A percentile compares a stretch with the other conserved stretches of the same genome.
Conservation (phyloP, 352 stramenopile species). For the Phytophthora syringae region DNA sequence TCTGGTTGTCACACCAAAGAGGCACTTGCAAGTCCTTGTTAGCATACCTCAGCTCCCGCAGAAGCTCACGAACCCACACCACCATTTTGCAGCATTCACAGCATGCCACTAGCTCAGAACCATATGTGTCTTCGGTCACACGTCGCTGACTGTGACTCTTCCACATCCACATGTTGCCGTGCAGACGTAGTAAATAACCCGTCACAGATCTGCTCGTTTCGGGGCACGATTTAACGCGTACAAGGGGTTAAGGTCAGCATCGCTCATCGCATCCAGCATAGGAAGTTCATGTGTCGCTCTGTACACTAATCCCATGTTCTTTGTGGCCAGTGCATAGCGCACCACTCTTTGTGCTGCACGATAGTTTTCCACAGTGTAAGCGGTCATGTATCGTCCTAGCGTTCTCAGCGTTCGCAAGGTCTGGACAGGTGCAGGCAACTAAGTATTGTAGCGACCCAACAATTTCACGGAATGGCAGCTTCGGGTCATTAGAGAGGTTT, state of each 20-base stretch:
- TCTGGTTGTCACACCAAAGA: slow-evolving; percentile 17
- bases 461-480: too few species aligned
- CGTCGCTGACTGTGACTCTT: background rate
- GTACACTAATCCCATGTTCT: slow-evolving; percentile 1
- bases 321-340: background rate
- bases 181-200: background rate
- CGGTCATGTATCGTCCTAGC: background rate
- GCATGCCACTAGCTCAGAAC: slow-evolving; percentile 1
- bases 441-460: too few species aligned
- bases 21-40: too few species aligned
- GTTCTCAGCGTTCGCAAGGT: background rate
- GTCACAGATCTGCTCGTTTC: slow-evolving; percentile 5
- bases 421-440: too few species aligned
- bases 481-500: background rate
- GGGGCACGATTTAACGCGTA: too few species aligned
- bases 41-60: too few species aligned
- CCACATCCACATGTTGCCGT: slow-evolving; percentile 12
- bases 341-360: background rate
- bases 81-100: slow-evolving; percentile 9
- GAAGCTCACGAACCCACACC: too few species aligned
- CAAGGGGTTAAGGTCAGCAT: slow-evolving; percentile 9
- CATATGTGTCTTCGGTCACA: background rate
- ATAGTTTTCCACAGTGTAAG: background rate
- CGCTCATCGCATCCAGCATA: background rate
- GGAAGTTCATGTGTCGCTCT: background rate